Percentiles rank a stretch among this genome's conserved stretches.
Conservation (phyloP, 2,329 filamentous ascomycete species). For the Colletotrichum karsti region DNA sequence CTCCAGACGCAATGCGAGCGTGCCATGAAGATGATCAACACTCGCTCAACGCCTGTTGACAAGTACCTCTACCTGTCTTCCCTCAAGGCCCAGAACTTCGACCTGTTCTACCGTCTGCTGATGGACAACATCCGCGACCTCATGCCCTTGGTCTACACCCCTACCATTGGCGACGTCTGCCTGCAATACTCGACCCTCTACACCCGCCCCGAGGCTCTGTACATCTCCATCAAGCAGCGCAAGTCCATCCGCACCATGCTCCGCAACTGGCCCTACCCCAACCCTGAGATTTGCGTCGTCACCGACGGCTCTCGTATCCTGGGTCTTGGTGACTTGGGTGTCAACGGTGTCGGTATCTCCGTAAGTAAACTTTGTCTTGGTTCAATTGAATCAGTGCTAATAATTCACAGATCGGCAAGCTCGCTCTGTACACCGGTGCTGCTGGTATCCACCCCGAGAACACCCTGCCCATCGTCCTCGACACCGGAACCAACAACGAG, state of each 20-base stretch:
- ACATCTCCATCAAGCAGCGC: constrained; percentile 94
- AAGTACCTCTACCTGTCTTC: constrained; percentile 85
- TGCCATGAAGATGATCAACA: constrained; percentile 79
- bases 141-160: constrained; percentile 87
- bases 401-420: constrained; percentile 78
- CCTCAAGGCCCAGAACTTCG: constrained; percentile 78
- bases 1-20: constrained; percentile 68
- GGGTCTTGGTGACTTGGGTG: constrained; percentile 91
- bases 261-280: constrained; percentile 88
- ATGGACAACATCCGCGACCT: constrained; percentile 81
- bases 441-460: constrained; percentile 92
- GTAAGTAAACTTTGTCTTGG: constrained; percentile 56
- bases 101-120: constrained; percentile 85
- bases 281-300: constrained; percentile 95
- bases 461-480: constrained; percentile 77
- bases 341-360: constrained; percentile 98
- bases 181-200: constrained; percentile 96
- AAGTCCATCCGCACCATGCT: constrained; percentile 90
- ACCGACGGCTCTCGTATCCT: constrained; percentile 95
- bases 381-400: constrained; percentile 27
- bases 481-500: constrained; percentile 74
- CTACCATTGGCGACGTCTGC: constrained; percentile 95
- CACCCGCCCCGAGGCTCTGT: constrained; percentile 93
- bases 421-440: constrained; percentile 93
- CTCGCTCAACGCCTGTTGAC: constrained; percentile 76